These are phyloP conservation scores for Thamnidium elegans DNA, from an alignment of 192 early-diverging fungal species.

Conservation along the genomic window DNA sequence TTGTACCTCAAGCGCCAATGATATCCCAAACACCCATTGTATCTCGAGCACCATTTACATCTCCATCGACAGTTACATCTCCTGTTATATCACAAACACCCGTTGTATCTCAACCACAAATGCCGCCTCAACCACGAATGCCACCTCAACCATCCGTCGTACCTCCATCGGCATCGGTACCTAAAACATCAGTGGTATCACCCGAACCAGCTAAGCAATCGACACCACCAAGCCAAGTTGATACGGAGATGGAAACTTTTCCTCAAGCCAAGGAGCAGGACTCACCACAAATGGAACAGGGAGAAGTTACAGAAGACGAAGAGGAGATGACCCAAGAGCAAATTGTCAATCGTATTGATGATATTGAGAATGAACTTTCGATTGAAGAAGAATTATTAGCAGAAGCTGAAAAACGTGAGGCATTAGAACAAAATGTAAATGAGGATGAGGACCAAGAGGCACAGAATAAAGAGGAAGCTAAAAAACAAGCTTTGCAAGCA, in stretches of 20 bases:
- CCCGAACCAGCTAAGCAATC: neutral
- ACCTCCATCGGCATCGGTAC: no score
- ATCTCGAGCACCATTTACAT: no score
- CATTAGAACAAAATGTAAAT: conserved; percentile 9
- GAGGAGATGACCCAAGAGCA: conserved; percentile 28
- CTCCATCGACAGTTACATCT: no score
- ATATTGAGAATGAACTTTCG: conserved; percentile 37
- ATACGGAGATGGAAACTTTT: no score
- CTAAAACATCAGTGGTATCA: no score
- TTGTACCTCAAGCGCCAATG: no score
- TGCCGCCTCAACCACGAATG: no score
- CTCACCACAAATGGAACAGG: neutral
- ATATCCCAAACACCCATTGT: no score
- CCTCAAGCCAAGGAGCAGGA: neutral
- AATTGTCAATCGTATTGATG: conserved; percentile 37
- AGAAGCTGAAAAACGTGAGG: conserved; percentile 4
- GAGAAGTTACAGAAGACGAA: neutral
- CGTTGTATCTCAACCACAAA: no score
- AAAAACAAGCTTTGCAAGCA: conserved; percentile 24
- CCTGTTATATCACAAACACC: no score
- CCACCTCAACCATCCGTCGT: no score
- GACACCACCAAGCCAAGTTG: neutral
- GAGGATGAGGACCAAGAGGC: conserved; percentile 15
- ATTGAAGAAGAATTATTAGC: conserved; percentile 33
- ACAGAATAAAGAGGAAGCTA: conserved; percentile 17